These are phyloP conservation scores for Tetrahymena thermophila DNA, from an alignment of 73 alveolate genomes.

Conservation along the genomic window DNA sequence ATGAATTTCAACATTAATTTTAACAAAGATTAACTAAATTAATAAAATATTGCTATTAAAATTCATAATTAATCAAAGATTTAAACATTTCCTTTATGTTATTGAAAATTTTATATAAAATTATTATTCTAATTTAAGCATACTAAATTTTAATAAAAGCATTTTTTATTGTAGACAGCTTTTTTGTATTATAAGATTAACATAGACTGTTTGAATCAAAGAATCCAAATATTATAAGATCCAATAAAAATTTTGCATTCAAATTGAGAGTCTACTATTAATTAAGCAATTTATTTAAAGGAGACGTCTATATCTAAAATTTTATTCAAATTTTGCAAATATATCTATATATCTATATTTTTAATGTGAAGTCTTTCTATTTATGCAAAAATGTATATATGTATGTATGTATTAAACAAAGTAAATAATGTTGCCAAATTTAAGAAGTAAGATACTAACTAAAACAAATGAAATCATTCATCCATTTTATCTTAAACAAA, in stretches of 20 bases:
- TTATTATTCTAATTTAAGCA: background rate
- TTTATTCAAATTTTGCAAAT: too few species aligned
- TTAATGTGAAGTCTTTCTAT: background rate
- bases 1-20: too few species aligned
- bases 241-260: background rate
- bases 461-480: too few species aligned
- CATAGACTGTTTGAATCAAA: background rate
- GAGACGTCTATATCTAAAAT: background rate
- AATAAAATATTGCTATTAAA: too few species aligned
- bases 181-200: too few species aligned
- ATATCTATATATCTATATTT: too few species aligned
- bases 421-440: background rate
- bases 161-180: background rate
- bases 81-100: too few species aligned
- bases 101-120: too few species aligned
- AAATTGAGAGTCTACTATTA: background rate
- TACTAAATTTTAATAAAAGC: background rate
- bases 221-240: background rate
- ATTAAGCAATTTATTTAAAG: background rate
- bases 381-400: too few species aligned
- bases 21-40: too few species aligned
- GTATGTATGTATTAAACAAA: background rate
- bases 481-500: background rate
- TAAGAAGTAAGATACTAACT: background rate
- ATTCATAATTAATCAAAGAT: too few species aligned